Evolutionary conservation across 768 basidiomycete species (phyloP), one percentile per base, ranked within the genome.

Genomic region (Tricholoma sp.): DNA sequence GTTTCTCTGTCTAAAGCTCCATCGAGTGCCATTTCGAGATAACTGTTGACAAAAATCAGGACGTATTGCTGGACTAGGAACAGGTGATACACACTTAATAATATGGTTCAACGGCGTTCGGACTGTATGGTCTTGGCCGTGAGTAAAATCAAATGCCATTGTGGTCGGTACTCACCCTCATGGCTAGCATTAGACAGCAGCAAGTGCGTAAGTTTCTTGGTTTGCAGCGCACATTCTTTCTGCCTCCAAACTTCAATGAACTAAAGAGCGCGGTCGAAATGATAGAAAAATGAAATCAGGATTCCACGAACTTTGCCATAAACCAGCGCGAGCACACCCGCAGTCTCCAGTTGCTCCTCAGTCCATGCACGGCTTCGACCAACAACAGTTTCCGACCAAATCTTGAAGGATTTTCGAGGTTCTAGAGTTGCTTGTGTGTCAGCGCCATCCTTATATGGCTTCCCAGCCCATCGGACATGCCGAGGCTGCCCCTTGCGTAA

Each of bases 181-280:
- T 94, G 90, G 59, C 84, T 87, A 4, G 90, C 90, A 69, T 94
- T 91, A 6, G 86, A 85, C 7, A 94, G 72, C 35, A 94, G 66
- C 11, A 92, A 71, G 54, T 85, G 87, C 2, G 89, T 89, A 21
- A 91, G 71, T 66, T 84, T 86, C 34, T 84, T 91, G 4, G 82
- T 81, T 58, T 87, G 82, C 57, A 89, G 65, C 2, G 87, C 88
- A 39, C 73, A 80, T 67, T 92, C 88, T 67, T 90, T 91, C 68
- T 91, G 85, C 60, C 90, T 72, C 90, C 90, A 92, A 6, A 91
- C 90, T 64, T 88, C 87, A 60, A 91, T 91, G 74, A 91, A 91
- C 82, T 87, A 57, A 14, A n/a, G n/a, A 19, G 14, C 8, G 51
- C 55, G 24, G 14, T 56, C 19, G 39, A 12, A 34, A 54, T 19